These are phyloP conservation scores for Rubroboletus satanas DNA, from an alignment of 768 basidiomycete genomes.

Conservation along the genomic window DNA sequence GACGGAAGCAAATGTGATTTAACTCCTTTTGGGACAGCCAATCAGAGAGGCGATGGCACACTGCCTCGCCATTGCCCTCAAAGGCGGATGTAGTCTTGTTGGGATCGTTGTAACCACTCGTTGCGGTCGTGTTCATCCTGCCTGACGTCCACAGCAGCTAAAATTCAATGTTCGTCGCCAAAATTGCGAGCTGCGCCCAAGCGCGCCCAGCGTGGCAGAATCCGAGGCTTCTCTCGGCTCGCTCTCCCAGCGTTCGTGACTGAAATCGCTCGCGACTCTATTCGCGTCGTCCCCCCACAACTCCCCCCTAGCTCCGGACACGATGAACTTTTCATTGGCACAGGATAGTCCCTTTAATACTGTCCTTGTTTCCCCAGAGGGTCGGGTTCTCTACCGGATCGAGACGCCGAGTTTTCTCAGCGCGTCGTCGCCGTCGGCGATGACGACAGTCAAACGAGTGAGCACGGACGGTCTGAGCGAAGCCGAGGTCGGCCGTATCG, in stretches of 20 bases:
- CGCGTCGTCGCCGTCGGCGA: conserved; percentile 7
- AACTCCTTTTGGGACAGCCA: conserved; percentile 13
- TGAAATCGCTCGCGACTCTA: conserved; percentile 8
- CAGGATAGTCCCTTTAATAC: conserved; percentile 33
- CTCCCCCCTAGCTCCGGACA: background rate
- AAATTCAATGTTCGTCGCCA: background rate
- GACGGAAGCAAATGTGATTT: no score
- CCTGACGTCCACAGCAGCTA: conserved; percentile 1
- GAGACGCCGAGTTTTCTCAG: conserved; percentile 22
- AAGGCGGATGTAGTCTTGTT: conserved; percentile 18
- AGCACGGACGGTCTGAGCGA: conserved; percentile 23
- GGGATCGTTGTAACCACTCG: background rate
- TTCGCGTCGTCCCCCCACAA: conserved; percentile 11
- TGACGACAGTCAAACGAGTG: conserved; percentile 26
- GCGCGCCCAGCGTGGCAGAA: conserved; percentile 35
- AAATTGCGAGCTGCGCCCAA: conserved; percentile 6
- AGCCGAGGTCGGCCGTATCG: conserved; percentile 26
- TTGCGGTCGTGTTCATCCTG: background rate
- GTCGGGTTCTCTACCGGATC: conserved; percentile 28
- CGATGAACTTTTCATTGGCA: conserved; percentile 32
- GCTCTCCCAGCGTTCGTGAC: conserved; percentile 14
- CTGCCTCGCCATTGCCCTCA: conserved; percentile 23
- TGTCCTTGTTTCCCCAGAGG: conserved; percentile 29
- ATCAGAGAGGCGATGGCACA: conserved; percentile 25
- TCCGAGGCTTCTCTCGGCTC: conserved; percentile 30